These are phyloP conservation scores for Drechslerella coelobrocha DNA, from an alignment of 2,329 filamentous ascomycete species.

Conservation along the genomic window DNA sequence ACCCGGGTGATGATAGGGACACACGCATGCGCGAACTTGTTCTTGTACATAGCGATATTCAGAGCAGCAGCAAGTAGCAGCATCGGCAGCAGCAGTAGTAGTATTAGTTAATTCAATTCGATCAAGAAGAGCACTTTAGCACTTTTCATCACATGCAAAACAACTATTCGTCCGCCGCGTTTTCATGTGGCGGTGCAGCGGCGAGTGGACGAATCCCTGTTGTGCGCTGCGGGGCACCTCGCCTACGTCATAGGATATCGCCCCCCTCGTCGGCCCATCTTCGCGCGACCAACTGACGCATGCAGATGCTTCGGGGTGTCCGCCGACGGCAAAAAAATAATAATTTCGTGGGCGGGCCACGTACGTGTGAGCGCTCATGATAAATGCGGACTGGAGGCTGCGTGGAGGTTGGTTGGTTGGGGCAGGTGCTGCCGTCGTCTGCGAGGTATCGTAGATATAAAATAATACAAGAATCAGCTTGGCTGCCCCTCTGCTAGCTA, in stretches of 20 bases:
- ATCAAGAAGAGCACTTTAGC: no score
- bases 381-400: no score
- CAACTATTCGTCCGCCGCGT: constrained; percentile 15
- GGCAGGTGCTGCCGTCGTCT: background rate
- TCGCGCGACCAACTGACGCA: constrained; percentile 2
- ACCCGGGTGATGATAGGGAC: constrained; percentile 38
- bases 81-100: no score
- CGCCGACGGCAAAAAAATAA: no score
- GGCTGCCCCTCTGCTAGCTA: no score
- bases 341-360: background rate
- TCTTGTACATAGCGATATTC: no score
- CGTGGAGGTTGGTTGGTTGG: background rate
- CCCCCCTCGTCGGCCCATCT: background rate
- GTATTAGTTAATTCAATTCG: no score
- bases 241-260: constrained; percentile 47
- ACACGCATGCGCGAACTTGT: no score
- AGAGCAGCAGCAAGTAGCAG: no score
- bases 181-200: constrained; percentile 32
- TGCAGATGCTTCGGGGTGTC: no score
- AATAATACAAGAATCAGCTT: background rate
- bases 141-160: no score
- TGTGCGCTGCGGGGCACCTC: constrained; percentile 3
- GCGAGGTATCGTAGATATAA: constrained; percentile 4
- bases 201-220: constrained; percentile 14
- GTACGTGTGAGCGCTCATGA: no score